Evolutionary conservation across 2,329 filamentous ascomycete genomes (phyloP).

Genomic region (Colletotrichum sp.): DNA sequence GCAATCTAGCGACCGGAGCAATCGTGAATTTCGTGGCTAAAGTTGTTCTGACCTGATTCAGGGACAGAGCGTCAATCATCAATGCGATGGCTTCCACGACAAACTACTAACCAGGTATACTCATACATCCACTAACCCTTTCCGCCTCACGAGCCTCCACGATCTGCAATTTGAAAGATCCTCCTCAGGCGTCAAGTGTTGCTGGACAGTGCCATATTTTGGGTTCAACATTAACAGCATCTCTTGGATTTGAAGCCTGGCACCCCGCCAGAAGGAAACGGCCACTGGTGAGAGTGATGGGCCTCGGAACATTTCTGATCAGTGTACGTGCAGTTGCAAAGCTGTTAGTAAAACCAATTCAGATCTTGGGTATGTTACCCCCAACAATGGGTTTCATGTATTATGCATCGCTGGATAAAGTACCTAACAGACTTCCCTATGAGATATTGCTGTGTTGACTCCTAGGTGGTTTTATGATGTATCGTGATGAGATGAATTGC

Average conservation of each 20-base stretch:
- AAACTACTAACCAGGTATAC: not conserved
- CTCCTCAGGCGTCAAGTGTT: not conserved
- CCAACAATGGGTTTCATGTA: too few relatives aligned
- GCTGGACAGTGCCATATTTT: not conserved
- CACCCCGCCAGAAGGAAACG: not conserved
- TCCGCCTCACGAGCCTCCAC: not conserved
- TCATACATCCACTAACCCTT: not conserved
- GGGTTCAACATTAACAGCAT: not conserved
- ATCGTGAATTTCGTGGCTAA: not conserved
- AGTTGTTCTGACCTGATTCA: not conserved
- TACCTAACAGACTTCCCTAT: too few relatives aligned
- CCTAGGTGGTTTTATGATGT: not conserved
- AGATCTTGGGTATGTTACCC: too few relatives aligned
- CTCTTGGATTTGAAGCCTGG: not conserved
- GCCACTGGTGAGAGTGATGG: not conserved
- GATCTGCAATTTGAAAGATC: not conserved
- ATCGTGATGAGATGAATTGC: not conserved
- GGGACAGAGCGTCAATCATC: not conserved
- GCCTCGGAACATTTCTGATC: not conserved
- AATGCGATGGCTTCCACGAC: not conserved
- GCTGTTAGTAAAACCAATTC: too few relatives aligned
- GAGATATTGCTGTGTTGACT: not conserved
- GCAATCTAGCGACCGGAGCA: not conserved
- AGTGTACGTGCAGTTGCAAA: not conserved
- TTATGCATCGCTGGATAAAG: too few relatives aligned